Base-by-base conservation (phyloP, 306 rosid genomes). In the Benincasa hispida region DNA sequence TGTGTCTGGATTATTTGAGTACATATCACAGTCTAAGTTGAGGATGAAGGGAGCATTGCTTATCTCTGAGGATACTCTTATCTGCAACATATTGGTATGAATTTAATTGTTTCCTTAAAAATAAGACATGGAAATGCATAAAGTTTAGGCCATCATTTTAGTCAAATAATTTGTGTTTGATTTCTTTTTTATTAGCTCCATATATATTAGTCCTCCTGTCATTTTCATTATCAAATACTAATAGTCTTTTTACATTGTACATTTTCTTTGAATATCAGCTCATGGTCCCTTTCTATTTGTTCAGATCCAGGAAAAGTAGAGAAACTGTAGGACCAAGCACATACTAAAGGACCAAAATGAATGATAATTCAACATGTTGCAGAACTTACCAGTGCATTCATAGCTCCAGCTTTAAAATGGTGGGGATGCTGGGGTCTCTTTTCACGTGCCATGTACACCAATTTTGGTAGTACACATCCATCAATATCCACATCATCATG, bases 351-450 rank as follows among this genome's bases (percentile, higher is more conserved):
- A 66, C 28, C 73, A 19, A 39, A 66, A 37, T 65, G 48, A 35
- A 66, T 4, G 18, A 66, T 37, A 35, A 39, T 3, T 10, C 12
- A 67, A 11, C 32, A 8, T 18, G 73, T 10, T n/a, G 30, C 18
- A 39, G 14, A 42, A 22, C 70, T 81, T 66, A 88, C 97, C 72
- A 88, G 72, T 47, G 95, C 84, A 86, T 92, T 92, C 80, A 86
- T 34, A 32, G 97, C 92, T 77, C 97, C 95, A 10, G 92, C 97
- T 88, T 91, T 91, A 84, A 89, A 91, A 76, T 89, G 62, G 82
- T 89, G 97, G 24, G 85, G 93, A 37, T 48, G 82, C 1, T 81
- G 67, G 17, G 89, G 89, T 81, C 89, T 77, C 80, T 92, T 90
- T 76, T 92, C 96, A 12, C 96, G 77, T 45, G 95, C 84, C 90